These are phyloP conservation scores for Periconia sp. DNA, from an alignment of 2,329 filamentous ascomycete genomes.

Conservation along the genomic window DNA sequence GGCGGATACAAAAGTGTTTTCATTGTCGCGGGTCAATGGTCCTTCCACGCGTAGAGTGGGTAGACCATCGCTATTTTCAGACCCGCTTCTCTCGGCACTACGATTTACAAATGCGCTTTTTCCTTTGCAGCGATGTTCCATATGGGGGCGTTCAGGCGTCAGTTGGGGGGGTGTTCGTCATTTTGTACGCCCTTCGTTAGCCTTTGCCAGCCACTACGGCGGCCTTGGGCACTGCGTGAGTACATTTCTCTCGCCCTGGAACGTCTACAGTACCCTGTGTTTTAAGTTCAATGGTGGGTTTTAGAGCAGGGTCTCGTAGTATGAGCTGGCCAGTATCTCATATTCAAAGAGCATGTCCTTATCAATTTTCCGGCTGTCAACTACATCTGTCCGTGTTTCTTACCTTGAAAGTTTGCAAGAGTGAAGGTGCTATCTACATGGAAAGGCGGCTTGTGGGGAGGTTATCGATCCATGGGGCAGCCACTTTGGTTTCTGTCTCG, in stretches of 20 bases:
- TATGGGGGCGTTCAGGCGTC: slow-evolving; percentile 8
- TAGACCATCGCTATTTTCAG: slow-evolving; percentile 9
- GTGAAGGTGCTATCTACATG: neutral
- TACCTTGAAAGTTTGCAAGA: neutral
- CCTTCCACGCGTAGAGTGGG: slow-evolving; percentile 14
- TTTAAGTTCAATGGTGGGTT: slow-evolving; percentile 15
- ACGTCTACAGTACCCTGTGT: neutral
- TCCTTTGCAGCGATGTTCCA: slow-evolving; percentile 1
- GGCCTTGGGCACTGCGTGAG: slow-evolving; percentile 2
- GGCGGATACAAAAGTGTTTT: slow-evolving; percentile 26
- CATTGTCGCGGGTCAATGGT: slow-evolving; percentile 15
- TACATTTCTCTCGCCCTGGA: neutral
- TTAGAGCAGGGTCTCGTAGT: neutral
- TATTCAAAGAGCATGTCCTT: neutral
- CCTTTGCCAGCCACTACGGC: slow-evolving; percentile 1
- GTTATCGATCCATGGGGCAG: slow-evolving; percentile 1
- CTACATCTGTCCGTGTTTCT: neutral
- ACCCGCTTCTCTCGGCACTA: slow-evolving; percentile 7
- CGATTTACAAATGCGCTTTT: slow-evolving; percentile 10
- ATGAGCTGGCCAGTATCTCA: neutral
- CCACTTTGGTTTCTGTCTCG: slow-evolving; percentile 32
- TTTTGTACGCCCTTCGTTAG: neutral
- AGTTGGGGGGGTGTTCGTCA: slow-evolving; percentile 1
- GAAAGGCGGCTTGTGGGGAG: neutral
- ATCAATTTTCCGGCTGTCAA: neutral